Evolutionary conservation across 768 basidiomycete genomes (phyloP).

Genomic region (Collybiopsis luxurians): DNA sequence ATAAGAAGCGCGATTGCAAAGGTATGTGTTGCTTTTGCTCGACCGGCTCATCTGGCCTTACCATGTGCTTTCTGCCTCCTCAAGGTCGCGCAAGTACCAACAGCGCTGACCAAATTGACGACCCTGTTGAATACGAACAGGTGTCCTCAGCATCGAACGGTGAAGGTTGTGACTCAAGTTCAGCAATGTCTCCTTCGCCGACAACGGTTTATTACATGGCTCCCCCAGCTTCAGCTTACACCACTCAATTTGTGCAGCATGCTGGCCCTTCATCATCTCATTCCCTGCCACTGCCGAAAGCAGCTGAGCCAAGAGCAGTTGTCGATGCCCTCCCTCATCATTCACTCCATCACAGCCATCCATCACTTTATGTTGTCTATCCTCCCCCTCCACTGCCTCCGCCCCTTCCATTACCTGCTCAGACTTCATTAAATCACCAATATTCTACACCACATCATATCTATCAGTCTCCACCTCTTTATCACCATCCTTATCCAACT

Average conservation of each 20-base stretch:
- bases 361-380: neutral
- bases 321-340: neutral
- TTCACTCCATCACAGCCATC: neutral
- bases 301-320: neutral
- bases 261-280: neutral
- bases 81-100: conserved; percentile 54
- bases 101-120: neutral
- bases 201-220: neutral
- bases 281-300: neutral
- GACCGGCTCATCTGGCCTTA: too few relatives aligned
- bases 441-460: neutral
- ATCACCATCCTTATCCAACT: neutral
- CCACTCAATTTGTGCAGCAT: neutral
- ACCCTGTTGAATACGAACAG: neutral
- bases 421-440: neutral
- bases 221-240: neutral
- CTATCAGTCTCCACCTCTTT: neutral
- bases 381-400: neutral
- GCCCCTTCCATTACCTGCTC: neutral
- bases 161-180: neutral
- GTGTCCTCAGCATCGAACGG: neutral
- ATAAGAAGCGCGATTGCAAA: conserved; percentile 90
- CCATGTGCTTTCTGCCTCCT: conserved; percentile 8
- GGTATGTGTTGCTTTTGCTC: conserved; percentile 51
- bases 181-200: neutral